Evolutionary conservation across 768 basidiomycete genomes (phyloP).

Genomic region (Panus rudis): DNA sequence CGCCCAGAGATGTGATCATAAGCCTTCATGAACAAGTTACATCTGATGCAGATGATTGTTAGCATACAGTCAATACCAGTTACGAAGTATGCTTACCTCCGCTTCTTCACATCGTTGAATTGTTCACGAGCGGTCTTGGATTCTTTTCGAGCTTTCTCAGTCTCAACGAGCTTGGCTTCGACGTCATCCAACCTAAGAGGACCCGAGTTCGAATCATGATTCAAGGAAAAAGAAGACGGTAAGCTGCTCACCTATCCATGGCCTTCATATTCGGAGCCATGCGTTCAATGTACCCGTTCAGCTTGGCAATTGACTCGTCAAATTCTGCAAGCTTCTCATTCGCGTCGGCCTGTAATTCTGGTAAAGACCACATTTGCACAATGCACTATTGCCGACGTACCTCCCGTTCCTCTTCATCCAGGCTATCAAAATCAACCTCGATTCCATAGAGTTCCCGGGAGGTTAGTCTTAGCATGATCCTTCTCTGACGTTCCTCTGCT

Average conservation of each 20-base stretch:
- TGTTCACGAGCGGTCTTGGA: constrained; percentile 84
- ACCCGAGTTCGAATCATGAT: no score
- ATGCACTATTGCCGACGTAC: constrained; percentile 32
- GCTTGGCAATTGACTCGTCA: constrained; percentile 63
- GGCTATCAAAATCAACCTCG: constrained; percentile 73
- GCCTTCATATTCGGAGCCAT: constrained; percentile 98
- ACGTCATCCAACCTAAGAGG: constrained; percentile 72
- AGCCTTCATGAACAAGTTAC: constrained; percentile 89
- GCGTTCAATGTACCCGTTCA: constrained; percentile 76
- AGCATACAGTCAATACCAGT: no score
- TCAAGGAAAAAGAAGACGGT: no score
- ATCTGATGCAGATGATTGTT: no score
- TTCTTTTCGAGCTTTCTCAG: constrained; percentile 85
- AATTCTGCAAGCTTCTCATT: constrained; percentile 62
- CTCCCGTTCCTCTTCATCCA: constrained; percentile 71
- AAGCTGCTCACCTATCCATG: constrained; percentile 62
- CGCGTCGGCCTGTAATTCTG: constrained; percentile 44
- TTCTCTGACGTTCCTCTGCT: no score
- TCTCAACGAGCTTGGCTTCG: constrained; percentile 76
- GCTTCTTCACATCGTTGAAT: constrained; percentile 81
- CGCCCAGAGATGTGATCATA: constrained; percentile 93
- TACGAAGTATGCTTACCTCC: constrained; percentile 68
- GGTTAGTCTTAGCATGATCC: no score
- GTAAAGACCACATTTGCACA: neutral
- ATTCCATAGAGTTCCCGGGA: no score